Conservation (phyloP, 1,139 yeast species). For the Nakaseomyces glabratus region DNA sequence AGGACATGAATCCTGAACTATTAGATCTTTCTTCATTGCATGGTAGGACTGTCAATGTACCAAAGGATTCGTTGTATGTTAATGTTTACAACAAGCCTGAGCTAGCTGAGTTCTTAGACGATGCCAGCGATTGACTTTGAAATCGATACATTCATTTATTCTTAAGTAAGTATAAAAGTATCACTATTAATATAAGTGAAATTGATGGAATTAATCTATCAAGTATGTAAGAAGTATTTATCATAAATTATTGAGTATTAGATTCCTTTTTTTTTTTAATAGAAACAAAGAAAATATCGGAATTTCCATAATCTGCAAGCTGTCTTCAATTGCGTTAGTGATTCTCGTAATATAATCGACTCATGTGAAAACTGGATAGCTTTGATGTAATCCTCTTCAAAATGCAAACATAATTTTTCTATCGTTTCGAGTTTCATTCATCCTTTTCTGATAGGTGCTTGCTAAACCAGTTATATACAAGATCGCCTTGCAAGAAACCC, state of each 20-base stretch:
- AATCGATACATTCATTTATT: too few species aligned
- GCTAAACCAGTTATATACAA: slow-evolving; percentile 23
- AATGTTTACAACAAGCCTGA: slow-evolving; percentile 36
- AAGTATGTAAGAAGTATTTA: neutral
- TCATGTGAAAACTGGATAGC: too few species aligned
- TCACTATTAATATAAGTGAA: neutral
- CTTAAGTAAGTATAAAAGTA: neutral
- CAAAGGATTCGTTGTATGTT: slow-evolving; percentile 40
- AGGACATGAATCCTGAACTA: slow-evolving; percentile 49
- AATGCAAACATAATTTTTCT: too few species aligned
- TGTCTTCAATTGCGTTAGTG: too few species aligned
- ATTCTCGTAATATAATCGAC: too few species aligned
- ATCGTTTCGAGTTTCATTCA: slow-evolving; percentile 8
- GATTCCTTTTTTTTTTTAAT: slow-evolving; percentile 1
- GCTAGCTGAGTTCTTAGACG: slow-evolving; percentile 12
- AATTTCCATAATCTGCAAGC: too few species aligned
- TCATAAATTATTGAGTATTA: neutral
- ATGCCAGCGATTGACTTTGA: too few species aligned
- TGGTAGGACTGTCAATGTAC: slow-evolving; percentile 36
- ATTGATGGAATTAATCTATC: neutral
- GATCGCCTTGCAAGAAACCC: slow-evolving; percentile 26
- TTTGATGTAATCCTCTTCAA: too few species aligned
- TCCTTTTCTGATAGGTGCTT: slow-evolving; percentile 16
- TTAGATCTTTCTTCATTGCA: slow-evolving; percentile 40
- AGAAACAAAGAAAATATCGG: neutral